Evolutionary conservation across 192 early-diverging fungal species (phyloP).

Genomic region (Podochytrium sp.): DNA sequence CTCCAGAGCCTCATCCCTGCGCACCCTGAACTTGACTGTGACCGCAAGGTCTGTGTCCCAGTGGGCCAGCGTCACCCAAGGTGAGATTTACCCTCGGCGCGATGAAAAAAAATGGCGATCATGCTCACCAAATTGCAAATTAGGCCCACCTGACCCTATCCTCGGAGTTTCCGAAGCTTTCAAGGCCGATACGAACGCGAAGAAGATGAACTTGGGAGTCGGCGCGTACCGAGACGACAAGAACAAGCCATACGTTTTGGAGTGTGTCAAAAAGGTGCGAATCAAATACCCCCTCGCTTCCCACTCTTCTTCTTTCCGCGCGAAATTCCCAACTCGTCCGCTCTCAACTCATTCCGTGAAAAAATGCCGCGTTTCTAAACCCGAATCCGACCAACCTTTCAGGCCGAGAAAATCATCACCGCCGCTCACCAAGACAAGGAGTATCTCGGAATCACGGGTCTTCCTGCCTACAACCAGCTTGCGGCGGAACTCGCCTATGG

Average conservation of each 20-base stretch:
- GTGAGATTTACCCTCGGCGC: not conserved
- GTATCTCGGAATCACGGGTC: constrained; percentile 94
- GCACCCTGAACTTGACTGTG: constrained; percentile 3
- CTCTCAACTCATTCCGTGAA: constrained; percentile 9
- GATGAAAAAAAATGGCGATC: not conserved
- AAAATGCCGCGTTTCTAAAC: no score
- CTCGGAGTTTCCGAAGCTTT: constrained; percentile 88
- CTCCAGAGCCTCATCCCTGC: constrained; percentile 23
- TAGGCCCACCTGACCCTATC: constrained; percentile 62
- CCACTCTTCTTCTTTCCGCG: not conserved
- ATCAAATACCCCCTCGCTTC: not conserved
- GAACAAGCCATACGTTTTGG: constrained; percentile 89
- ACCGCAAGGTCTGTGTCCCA: constrained; percentile 19
- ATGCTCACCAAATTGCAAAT: no score
- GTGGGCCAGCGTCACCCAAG: constrained; percentile 41
- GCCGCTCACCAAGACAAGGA: constrained; percentile 84
- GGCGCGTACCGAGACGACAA: constrained; percentile 96
- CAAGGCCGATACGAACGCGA: constrained; percentile 85
- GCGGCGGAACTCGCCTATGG: constrained; percentile 88
- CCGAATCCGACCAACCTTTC: constrained; percentile 6
- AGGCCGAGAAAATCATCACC: constrained; percentile 83
- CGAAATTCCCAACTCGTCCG: no score
- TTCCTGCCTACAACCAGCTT: constrained; percentile 79
- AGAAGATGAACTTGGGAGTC: constrained; percentile 98
- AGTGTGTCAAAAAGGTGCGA: constrained; percentile 79